phyloP scores from a whole-genome alignment of 2,329 filamentous ascomycete genomes.

The Byssoonygena ceratinophila region DNA sequence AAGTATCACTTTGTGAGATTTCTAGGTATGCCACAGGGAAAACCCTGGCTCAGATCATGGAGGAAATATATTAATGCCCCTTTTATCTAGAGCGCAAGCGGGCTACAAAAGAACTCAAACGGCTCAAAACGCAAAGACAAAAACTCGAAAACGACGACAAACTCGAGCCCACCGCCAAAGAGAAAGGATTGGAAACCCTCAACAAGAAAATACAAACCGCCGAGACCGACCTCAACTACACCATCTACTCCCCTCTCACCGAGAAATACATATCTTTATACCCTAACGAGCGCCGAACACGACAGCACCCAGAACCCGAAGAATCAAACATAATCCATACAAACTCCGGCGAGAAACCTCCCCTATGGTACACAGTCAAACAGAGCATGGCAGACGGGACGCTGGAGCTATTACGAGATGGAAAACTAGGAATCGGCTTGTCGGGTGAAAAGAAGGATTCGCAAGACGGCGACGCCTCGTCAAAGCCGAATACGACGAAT shows the following conservation, averaged over 20 bases:
- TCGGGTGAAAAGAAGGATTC: conserved; percentile 17
- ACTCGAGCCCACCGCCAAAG: conserved; percentile 23
- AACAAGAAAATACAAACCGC: conserved; percentile 37
- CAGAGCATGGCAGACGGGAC: conserved; percentile 36
- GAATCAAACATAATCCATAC: conserved; percentile 19
- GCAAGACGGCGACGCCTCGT: not conserved
- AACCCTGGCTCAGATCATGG: no score
- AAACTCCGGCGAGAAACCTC: conserved; percentile 25
- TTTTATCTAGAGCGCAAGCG: conserved; percentile 32
- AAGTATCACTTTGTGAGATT: conserved; percentile 59
- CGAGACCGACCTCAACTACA: conserved; percentile 52
- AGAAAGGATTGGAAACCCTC: conserved; percentile 21
- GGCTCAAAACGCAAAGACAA: conserved; percentile 31
- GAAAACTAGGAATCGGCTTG: conserved; percentile 27
- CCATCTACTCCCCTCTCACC: conserved; percentile 50
- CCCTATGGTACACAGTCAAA: conserved; percentile 38
- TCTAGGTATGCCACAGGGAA: conserved; percentile 35
- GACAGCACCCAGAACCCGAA: conserved; percentile 19
- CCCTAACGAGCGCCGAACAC: conserved; percentile 27
- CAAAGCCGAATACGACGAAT: not conserved
- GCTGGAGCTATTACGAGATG: conserved; percentile 34
- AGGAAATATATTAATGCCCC: no score
- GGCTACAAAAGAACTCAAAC: conserved; percentile 32
- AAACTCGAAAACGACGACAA: conserved; percentile 24
- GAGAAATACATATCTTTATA: conserved; percentile 51